Evolutionary conservation across 345 rosid genomes (phyloP), one percentile per base, ranked within the genome.

Genomic region (Dovyalis caffra): DNA sequence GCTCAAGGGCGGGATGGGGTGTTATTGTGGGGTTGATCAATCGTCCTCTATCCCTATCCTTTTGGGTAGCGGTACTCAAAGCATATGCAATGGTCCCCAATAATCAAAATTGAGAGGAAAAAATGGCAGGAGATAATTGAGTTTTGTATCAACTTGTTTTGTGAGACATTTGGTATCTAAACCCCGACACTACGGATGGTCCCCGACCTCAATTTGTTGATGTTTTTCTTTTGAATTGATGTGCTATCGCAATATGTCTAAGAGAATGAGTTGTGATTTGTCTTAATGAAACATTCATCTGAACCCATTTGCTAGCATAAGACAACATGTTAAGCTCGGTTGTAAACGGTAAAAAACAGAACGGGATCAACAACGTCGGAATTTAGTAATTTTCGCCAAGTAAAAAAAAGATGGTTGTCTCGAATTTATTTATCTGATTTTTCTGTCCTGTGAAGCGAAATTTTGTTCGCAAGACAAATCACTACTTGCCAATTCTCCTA

Each of bases 21-120:
- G 77, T 43, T 60, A 40, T 1, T 11, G 81, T 66, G 78, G 74
- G 79, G 34, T 56, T 64, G 62, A 63, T 57, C 51, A 3, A 35
- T 64, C 12, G 57, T 70, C 84, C 80, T 77, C 63, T 70, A 31
- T 82, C 79, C 77, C 86, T 71, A 74, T 86, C 86, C 51, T 72
- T 73, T 63, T 10, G 61, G 43, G 66, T 7, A 53, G 34, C 38
- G 76, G 77, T 73, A 33, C 40, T 69, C 57, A 69, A 58, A 16
- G 74, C 71, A 69, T 65, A 49, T 63, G 75, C 49, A 38, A 77
- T 84, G 88, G 90, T 87, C 87, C 87, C 88, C 74, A 3, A 26
- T 16, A 43, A 65, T 49, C 73, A 72, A 68, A 73, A 57, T 66
- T 83, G 74, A 56, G 77, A 68, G 38, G 60, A 69, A 69, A n/a